Conservation (phyloP, 1,284 basidiomycete species). For the Cyathus pygmaeus region DNA sequence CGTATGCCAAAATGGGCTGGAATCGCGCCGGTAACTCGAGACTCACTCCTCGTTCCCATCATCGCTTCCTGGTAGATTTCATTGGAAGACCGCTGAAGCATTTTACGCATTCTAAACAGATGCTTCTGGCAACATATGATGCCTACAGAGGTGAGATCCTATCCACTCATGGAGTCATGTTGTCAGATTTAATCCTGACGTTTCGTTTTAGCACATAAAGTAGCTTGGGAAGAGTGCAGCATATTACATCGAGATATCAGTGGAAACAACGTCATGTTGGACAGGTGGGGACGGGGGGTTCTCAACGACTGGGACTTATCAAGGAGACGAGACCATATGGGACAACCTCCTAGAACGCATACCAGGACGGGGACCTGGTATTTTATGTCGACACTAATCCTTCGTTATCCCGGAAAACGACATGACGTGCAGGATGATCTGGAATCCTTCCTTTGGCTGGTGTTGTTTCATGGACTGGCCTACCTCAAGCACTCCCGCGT, state of each 20-base stretch:
- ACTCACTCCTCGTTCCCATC: constrained; percentile 3
- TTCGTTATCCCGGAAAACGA: constrained; percentile 10
- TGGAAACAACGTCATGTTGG: constrained; percentile 43
- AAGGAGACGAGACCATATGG: constrained; percentile 6
- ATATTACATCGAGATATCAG: constrained; percentile 49
- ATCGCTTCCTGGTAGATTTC: constrained; percentile 11
- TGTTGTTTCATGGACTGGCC: constrained; percentile 23
- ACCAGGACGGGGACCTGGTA: constrained; percentile 44
- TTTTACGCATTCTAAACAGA: constrained; percentile 17
- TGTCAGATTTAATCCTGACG: not conserved
- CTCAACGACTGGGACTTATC: constrained; percentile 49
- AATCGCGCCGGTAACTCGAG: not conserved
- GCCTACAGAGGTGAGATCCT: constrained; percentile 21
- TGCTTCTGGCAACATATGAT: constrained; percentile 21
- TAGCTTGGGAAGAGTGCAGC: constrained; percentile 28
- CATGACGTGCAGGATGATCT: constrained; percentile 43
- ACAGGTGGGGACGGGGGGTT: constrained; percentile 23
- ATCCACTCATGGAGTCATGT: not conserved
- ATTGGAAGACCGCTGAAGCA: constrained; percentile 5
- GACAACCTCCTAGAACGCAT: constrained; percentile 6
- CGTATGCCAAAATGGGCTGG: not conserved
- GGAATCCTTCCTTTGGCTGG: constrained; percentile 44
- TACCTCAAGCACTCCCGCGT: constrained; percentile 8
- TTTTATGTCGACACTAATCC: constrained; percentile 38
- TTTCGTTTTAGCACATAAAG: constrained; percentile 28